A percentile compares a stretch with the other conserved stretches of the same genome.
phyloP scores from a whole-genome alignment of 2,329 filamentous ascomycete genomes.

The Fusarium praegraminearum region DNA sequence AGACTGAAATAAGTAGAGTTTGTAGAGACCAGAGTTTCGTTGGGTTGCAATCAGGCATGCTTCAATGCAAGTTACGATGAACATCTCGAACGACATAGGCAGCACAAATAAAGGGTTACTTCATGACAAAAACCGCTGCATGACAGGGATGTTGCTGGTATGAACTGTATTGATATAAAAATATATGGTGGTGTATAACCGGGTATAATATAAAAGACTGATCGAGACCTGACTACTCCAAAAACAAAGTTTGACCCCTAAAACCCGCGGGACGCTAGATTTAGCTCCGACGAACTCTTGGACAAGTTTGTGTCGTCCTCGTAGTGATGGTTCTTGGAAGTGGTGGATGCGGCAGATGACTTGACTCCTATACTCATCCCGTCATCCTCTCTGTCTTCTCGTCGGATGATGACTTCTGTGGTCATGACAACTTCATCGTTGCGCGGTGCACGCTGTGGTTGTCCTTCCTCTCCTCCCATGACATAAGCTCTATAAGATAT shows the following conservation, averaged over 20 bases:
- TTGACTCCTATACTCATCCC: conserved; percentile 33
- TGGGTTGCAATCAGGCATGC: not conserved
- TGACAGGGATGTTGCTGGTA: not conserved
- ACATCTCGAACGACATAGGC: not conserved
- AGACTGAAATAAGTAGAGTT: not conserved
- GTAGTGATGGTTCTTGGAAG: conserved; percentile 15
- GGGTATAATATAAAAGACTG: conserved; percentile 33
- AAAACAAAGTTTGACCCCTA: conserved; percentile 6
- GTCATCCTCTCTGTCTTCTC: conserved; percentile 41
- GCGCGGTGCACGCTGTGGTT: not conserved
- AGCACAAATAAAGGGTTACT: not conserved
- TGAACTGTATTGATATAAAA: not conserved
- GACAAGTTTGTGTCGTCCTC: conserved; percentile 41
- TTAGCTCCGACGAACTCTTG: conserved; percentile 46
- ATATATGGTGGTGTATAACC: conserved; percentile 6
- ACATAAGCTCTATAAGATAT: conserved; percentile 44
- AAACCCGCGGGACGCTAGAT: conserved; percentile 42
- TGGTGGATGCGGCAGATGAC: conserved; percentile 32
- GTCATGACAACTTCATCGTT: conserved; percentile 46
- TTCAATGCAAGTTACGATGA: not conserved
- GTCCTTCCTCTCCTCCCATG: conserved; percentile 41
- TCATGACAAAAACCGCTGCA: not conserved
- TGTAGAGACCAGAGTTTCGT: not conserved
- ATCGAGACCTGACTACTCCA: not conserved
- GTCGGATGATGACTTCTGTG: conserved; percentile 41